Conservation (phyloP, 805 yeast genomes). For the Metahyphopichia silvanorum region DNA sequence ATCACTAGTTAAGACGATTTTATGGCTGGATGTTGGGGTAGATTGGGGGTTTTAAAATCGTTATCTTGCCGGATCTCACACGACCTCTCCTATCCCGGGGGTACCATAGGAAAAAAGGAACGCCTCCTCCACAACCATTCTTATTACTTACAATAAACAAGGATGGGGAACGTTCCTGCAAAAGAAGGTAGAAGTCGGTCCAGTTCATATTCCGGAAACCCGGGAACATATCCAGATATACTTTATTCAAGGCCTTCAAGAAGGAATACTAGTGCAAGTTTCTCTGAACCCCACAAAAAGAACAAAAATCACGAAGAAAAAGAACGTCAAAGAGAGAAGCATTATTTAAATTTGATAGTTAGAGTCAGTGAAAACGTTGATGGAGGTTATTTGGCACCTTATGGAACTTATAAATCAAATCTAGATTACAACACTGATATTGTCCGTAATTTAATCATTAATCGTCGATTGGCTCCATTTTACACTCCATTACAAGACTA, state of each 20-base stretch:
- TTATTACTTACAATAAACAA: too few relatives aligned
- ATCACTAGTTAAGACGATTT: too few relatives aligned
- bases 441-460: constrained; percentile 68
- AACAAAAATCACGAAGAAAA: constrained; percentile 47
- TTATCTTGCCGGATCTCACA: too few relatives aligned
- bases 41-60: too few relatives aligned
- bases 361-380: constrained; percentile 72
- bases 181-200: constrained; percentile 35
- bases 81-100: too few relatives aligned
- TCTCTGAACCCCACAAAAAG: constrained; percentile 13
- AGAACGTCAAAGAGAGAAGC: constrained; percentile 49
- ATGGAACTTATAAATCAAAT: constrained; percentile 78
- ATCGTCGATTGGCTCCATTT: constrained; percentile 81
- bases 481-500: constrained; percentile 85
- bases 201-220: constrained; percentile 20
- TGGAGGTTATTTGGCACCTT: constrained; percentile 92
- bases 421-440: constrained; percentile 69
- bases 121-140: too few relatives aligned
- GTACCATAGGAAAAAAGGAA: too few relatives aligned
- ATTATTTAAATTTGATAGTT: constrained; percentile 56
- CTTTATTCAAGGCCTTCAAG: constrained; percentile 9
- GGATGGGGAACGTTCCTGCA: constrained; percentile 47
- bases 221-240: constrained; percentile 5
- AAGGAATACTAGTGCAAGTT: constrained; percentile 18
- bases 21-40: too few relatives aligned